Percentiles rank a stretch among this genome's conserved stretches.
phyloP scores from a whole-genome alignment of 179 eudicot genomes.

The Amaranthus tricolor region DNA sequence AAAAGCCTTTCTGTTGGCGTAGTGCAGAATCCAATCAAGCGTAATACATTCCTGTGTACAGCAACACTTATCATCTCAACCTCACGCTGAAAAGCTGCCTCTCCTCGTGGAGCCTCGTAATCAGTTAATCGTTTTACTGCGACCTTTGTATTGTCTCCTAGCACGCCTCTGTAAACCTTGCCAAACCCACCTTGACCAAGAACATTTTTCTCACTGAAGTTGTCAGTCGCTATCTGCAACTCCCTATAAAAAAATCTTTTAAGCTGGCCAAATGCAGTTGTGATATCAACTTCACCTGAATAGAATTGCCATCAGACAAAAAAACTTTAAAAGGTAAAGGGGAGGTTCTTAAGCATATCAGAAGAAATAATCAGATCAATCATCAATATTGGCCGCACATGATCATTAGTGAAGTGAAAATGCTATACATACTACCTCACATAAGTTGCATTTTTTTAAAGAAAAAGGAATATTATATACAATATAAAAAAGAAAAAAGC shows the following conservation, averaged over 20 bases:
- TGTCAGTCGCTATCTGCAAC: conserved; percentile 88
- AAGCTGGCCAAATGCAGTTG: conserved; percentile 88
- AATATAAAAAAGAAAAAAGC: too few relatives aligned
- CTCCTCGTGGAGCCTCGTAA: conserved; percentile 88
- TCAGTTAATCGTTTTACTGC: conserved; percentile 92
- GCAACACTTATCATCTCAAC: conserved; percentile 99
- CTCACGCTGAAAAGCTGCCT: conserved; percentile 91
- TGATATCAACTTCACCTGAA: conserved; percentile 89
- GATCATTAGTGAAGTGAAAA: too few relatives aligned
- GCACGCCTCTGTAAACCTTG: conserved; percentile 93
- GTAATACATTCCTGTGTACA: conserved; percentile 83
- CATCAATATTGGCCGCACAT: too few relatives aligned
- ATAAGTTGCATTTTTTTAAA: too few relatives aligned
- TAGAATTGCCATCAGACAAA: background rate
- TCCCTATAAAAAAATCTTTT: conserved; percentile 91
- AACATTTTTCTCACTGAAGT: conserved; percentile 81
- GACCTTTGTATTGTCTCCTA: conserved; percentile 70
- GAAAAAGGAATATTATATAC: too few relatives aligned
- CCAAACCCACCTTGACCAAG: conserved; percentile 99
- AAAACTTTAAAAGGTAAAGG: background rate
- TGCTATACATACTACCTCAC: too few relatives aligned
- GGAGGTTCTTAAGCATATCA: background rate
- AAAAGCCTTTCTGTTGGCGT: conserved; percentile 93
- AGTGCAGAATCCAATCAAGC: conserved; percentile 91
- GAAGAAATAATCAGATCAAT: background rate